phyloP scores from a whole-genome alignment of 2,329 filamentous ascomycete genomes.

The Arthroderma sp. region DNA sequence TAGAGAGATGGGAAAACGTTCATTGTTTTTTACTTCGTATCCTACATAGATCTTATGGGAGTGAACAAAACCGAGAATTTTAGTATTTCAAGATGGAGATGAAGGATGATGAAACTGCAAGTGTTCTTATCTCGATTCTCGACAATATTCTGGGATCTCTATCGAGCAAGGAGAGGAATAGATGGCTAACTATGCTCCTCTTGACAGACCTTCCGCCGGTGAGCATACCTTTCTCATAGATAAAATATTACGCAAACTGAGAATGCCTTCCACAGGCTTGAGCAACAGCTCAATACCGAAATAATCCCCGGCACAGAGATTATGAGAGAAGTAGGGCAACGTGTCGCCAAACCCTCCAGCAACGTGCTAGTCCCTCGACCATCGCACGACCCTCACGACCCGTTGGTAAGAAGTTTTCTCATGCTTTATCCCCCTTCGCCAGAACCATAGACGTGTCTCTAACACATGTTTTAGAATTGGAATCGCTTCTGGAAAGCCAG shows the following conservation, averaged over 20 bases:
- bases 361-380: slow-evolving; percentile 41
- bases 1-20: no score
- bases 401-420: slow-evolving; percentile 20
- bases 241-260: background rate
- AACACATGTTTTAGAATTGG: slow-evolving; percentile 30
- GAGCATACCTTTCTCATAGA: background rate
- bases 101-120: slow-evolving; percentile 32
- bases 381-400: slow-evolving; percentile 34
- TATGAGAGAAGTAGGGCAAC: slow-evolving; percentile 50
- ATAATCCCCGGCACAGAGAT: slow-evolving; percentile 47
- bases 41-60: no score
- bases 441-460: background rate
- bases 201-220: slow-evolving; percentile 15
- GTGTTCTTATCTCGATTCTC: slow-evolving; percentile 7
- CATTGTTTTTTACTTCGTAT: no score
- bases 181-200: background rate
- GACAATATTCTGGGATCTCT: background rate
- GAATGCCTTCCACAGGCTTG: slow-evolving; percentile 24
- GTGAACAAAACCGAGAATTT: no score
- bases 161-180: background rate
- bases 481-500: slow-evolving; percentile 35
- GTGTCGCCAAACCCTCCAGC: slow-evolving; percentile 46
- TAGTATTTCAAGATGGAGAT: slow-evolving; percentile 32
- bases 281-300: slow-evolving; percentile 40
- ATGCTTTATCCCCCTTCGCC: background rate